Base-by-base conservation (phyloP, 352 stramenopile genomes). In the Globisporangium carolinianum region DNA sequence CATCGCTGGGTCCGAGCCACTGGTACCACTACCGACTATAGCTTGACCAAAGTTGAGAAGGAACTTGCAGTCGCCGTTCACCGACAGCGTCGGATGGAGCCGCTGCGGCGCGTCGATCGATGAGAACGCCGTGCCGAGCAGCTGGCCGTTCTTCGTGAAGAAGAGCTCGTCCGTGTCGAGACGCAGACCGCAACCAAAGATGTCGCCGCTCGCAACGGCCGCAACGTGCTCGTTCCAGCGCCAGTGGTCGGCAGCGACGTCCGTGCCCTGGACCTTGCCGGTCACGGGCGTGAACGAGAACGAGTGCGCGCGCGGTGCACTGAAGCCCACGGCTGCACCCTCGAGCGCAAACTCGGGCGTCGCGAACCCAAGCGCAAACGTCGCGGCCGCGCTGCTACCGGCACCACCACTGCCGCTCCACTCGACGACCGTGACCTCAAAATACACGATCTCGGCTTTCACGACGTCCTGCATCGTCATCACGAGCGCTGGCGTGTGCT, bases 121-220 rank as follows among this genome's bases (percentile, higher is more conserved):
- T 24, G 83, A 92, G 52, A 94, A 95, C 9, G 84, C 83, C 0
- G 69, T 93, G 36, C 86, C 86, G 6, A 94, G 61, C 45, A 90
- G 36, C 37, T 87, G 77, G 0, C 86, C 83, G 59, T 94, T 95
- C 58, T 91, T 92, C 14, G 82, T 92, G 52, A 94, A 89, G 56
- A 95, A 95, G 15, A 95, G 66, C 39, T 95, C 86, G 35, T 86
- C 72, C 1, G 84, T 91, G 56, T 94, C 86, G 4, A 93, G 58
- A 0, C 86, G 82, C 42, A 94, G 69, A 0, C 83, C 86, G 63
- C 83, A 94, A 5, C 86, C 86, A 61, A 87, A 86, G 10, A 91
- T 68, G 47, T 95, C 86, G 32, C 83, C 83, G 36, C 69, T 63
- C 14, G 67, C 67, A 1, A 88, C 70, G 1, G 68, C 55, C 18